Conservation (phyloP, 805 yeast genomes). For the Suhomyces emberorum region DNA sequence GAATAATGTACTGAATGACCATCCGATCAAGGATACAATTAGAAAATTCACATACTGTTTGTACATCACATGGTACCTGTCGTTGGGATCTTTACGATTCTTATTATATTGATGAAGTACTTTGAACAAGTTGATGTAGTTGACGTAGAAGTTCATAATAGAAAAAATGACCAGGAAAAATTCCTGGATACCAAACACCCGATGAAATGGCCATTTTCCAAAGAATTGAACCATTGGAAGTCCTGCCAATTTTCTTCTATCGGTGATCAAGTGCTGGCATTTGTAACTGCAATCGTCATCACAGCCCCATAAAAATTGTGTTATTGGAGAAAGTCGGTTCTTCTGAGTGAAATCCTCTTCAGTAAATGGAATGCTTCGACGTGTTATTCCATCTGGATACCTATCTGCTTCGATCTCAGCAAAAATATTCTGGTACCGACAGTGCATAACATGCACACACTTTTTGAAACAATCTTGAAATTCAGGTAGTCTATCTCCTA, state of each 20-base stretch:
- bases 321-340: constrained; percentile 6
- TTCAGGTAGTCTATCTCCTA: constrained; percentile 33
- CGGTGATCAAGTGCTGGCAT: constrained; percentile 36
- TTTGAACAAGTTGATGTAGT: constrained; percentile 27
- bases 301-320: constrained; percentile 29
- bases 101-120: constrained; percentile 24
- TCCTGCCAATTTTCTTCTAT: constrained; percentile 15
- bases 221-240: constrained; percentile 36
- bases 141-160: constrained; percentile 33
- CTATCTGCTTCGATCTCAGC: constrained; percentile 10
- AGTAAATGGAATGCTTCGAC: constrained; percentile 1
- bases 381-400: constrained; percentile 2
- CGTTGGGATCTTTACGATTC: constrained; percentile 10
- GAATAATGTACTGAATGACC: constrained; percentile 37
- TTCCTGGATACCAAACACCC: constrained; percentile 38
- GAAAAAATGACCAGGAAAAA: constrained; percentile 34
- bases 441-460: constrained; percentile 20
- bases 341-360: constrained; percentile 2
- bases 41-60: constrained; percentile 29
- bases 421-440: constrained; percentile 12
- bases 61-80: constrained; percentile 21
- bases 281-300: constrained; percentile 35
- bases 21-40: constrained; percentile 29
- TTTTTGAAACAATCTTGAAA: constrained; percentile 21
- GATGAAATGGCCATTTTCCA: constrained; percentile 43